Conservation (phyloP, 2,329 filamentous ascomycete genomes). For the Phialophora chinensis region DNA sequence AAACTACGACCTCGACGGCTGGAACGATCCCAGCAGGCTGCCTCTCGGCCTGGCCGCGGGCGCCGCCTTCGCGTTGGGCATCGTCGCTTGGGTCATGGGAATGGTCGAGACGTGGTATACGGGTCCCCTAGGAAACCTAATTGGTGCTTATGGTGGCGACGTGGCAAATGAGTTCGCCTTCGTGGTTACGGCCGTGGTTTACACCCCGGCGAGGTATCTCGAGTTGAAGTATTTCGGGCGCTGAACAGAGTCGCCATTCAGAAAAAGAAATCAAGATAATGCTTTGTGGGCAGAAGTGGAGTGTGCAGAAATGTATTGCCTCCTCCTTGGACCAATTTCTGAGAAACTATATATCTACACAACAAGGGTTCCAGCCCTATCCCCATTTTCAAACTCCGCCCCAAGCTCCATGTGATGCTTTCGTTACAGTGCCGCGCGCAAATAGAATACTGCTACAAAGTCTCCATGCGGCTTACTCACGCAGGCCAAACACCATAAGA, state of each 20-base stretch:
- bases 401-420: not conserved
- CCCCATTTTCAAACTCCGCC: not conserved
- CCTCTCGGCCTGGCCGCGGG: conserved; percentile 54
- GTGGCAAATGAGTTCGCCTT: conserved; percentile 61
- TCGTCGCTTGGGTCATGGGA: conserved; percentile 60
- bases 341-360: not conserved
- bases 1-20: conserved; percentile 58
- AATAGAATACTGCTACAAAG: not conserved
- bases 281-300: not conserved
- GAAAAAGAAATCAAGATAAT: not conserved
- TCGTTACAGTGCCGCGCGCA: too few relatives aligned
- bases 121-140: conserved; percentile 53
- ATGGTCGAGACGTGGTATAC: conserved; percentile 64
- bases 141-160: conserved; percentile 56
- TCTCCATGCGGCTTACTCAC: not conserved
- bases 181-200: conserved; percentile 56
- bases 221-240: conserved; percentile 46
- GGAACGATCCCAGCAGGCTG: conserved; percentile 53
- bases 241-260: conserved; percentile 4
- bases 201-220: conserved; percentile 55
- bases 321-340: not conserved
- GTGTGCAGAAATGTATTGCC: not conserved
- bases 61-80: conserved; percentile 53
- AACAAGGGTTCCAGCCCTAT: not conserved
- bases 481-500: conserved; percentile 30